Conservation (phyloP, 805 yeast species). For the Metschnikowia henanensis region DNA sequence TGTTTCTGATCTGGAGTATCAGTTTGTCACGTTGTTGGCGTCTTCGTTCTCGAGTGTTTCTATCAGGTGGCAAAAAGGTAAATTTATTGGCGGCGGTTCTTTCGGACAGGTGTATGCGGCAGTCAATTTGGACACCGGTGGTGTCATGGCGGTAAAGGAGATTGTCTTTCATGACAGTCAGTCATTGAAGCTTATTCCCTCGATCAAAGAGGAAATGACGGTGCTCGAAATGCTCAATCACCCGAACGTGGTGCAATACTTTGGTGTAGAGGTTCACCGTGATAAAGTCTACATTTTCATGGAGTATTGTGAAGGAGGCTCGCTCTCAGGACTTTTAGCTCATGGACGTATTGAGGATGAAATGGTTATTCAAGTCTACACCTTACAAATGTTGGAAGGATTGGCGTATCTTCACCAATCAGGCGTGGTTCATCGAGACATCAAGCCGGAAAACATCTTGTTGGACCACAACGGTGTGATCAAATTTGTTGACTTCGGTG, state of each 20-base stretch:
- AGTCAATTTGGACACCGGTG: constrained; percentile 90
- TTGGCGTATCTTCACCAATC: constrained; percentile 90
- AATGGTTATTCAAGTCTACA: constrained; percentile 83
- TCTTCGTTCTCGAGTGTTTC: constrained; percentile 87
- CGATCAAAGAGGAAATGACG: constrained; percentile 95
- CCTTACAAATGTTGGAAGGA: constrained; percentile 93
- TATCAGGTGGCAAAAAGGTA: constrained; percentile 96
- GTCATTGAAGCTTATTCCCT: constrained; percentile 78
- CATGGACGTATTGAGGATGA: constrained; percentile 97
- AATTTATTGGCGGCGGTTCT: constrained; percentile 91
- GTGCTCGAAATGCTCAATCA: constrained; percentile 93
- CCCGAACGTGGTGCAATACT: constrained; percentile 95
- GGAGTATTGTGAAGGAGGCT: constrained; percentile 98
- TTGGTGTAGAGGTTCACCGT: constrained; percentile 95
- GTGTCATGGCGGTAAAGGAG: constrained; percentile 95
- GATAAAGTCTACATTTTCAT: constrained; percentile 93
- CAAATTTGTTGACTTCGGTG: constrained; percentile 96
- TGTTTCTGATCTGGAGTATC: constrained; percentile 83
- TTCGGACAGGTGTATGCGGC: constrained; percentile 95
- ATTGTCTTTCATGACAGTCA: constrained; percentile 87
- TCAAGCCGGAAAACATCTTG: constrained; percentile 91
- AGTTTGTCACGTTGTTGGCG: constrained; percentile 81
- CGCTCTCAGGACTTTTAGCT: constrained; percentile 78
- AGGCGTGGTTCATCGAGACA: constrained; percentile 95
- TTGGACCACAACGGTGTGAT: constrained; percentile 91